Base-by-base conservation (phyloP, 2,329 filamentous ascomycete genomes). In the Zymoseptoria ardabiliae region DNA sequence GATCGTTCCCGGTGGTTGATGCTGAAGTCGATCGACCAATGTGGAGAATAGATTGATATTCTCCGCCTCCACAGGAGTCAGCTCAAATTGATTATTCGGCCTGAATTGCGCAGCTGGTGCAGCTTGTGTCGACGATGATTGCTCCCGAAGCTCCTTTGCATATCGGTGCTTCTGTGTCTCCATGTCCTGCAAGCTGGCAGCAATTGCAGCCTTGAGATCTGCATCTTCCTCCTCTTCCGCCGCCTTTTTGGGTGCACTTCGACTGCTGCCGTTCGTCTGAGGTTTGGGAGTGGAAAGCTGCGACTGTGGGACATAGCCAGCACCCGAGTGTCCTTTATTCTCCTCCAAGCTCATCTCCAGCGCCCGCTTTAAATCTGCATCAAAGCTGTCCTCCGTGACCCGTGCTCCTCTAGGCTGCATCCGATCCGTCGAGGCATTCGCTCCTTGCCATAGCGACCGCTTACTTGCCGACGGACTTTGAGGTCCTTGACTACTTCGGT, bases 281-380 rank as follows among this genome's bases (percentile, higher is more conserved):
- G 51, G 23, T 28, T 63, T 63, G 6, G 62, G 63, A n/a, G 62
- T 64, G 11, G 58, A 60, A 23, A 67, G 21, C 57, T 67, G 63
- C 21, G 60, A 62, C 65, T 88, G 88, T 17, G 90, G 82, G 11
- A 87, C 84, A 72, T 92, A 95, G 20, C 87, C 90, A 20, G 82
- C 74, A 22, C 85, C 83, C 8, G 83, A 82, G 69, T 89, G 86
- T 50, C 82, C 86, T 72, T 92, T 89, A 48, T 91, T 89, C 66
- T 99, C 94, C 69, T 99, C 94, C 67, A 99, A 76, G 70, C 94
- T 99, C 93, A 99, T 97, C 61, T 96, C 91, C 61, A 99, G 76
- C 0, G 94, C 94, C 69, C 87, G 88, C 74, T 96, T 97, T 62
- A 99, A 78, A 71, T 99, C 94, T 64, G 97, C 92, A 71, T 99